Evolutionary conservation across 2,329 filamentous ascomycete genomes (phyloP), one percentile per base, ranked within the genome.

Genomic region (Paradendryphiella salina): DNA sequence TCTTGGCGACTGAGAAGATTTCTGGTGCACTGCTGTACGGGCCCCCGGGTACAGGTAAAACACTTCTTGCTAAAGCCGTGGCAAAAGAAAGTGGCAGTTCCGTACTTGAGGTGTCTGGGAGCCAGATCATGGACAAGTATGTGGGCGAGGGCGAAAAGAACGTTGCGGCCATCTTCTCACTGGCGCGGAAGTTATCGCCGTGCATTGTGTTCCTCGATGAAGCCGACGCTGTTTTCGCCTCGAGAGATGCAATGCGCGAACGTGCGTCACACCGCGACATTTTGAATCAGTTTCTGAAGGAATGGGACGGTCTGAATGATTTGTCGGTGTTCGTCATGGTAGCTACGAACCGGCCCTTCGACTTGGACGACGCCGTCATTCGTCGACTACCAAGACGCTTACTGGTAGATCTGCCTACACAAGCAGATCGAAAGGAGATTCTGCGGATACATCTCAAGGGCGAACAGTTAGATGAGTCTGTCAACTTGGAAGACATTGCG

Each of bases 131-230:
- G 73, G 90, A 96, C 71, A 97, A 95, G 83, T 97, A 90, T 73
- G 90, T 97, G 3, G 94, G 94, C 17, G 91, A 97, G 72, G 89
- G 89, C 52, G 94, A 99, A 76, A 97, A 97, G 80, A 96, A 96
- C 68, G 70, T 97, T 46, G 87, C 88, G 44, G 93, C 93, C 0
- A 86, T 97, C 33, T 99, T 99, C 75, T 88, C 85, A 0, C 80
- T 97, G 0, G 94, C 94, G 3, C 90, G 90, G 75, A 96, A 96
- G 73, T 82, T 96, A 6, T 87, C 88, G 1, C 94, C 94, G 0
- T 92, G 92, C 66, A 87, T 99, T 13, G 89, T 99, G 42, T 97
- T 99, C 76, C 90, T 99, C 56, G 94, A 99, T 67, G 94, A 99
- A 75, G 94, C 92, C 17, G 94, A 99, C 71, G 89, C 93, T 6